Conservation (phyloP, 2,329 filamentous ascomycete genomes). For the Neospermospora avenae region DNA sequence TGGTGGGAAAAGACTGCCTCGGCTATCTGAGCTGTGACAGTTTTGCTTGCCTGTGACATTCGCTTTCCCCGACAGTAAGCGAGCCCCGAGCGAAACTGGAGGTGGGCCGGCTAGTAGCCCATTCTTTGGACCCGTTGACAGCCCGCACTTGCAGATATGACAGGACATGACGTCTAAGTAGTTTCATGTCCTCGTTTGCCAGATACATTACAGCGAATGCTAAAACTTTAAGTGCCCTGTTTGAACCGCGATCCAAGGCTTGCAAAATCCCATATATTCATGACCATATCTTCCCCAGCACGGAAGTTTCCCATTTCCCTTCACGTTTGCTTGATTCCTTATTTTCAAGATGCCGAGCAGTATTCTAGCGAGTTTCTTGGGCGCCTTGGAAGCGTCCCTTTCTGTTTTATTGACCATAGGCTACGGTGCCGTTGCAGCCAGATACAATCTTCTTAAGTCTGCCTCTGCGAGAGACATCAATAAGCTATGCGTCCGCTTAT, state of each 20-base stretch:
- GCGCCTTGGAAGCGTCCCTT: constrained; percentile 52
- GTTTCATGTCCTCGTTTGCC: neutral
- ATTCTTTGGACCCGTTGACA: neutral
- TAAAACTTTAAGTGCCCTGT: neutral
- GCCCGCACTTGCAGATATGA: neutral
- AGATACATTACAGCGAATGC: neutral
- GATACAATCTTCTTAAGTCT: constrained; percentile 47
- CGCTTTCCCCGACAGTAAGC: no score
- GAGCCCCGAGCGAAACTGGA: no score
- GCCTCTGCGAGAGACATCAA: constrained; percentile 50
- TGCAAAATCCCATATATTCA: neutral
- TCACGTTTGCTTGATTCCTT: neutral
- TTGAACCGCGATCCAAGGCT: neutral
- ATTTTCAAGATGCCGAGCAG: constrained; percentile 17
- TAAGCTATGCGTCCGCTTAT: constrained; percentile 48
- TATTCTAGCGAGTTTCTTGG: constrained; percentile 40
- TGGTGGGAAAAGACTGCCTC: no score
- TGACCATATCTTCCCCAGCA: neutral
- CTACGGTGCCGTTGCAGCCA: constrained; percentile 49
- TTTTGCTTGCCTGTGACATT: no score
- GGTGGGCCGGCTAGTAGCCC: no score
- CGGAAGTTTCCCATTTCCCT: neutral
- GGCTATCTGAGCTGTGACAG: no score
- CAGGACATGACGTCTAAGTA: neutral
- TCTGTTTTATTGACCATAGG: constrained; percentile 52